Conservation (phyloP, 495 filamentous ascomycete genomes). For the Mytilinidion resinicola region DNA sequence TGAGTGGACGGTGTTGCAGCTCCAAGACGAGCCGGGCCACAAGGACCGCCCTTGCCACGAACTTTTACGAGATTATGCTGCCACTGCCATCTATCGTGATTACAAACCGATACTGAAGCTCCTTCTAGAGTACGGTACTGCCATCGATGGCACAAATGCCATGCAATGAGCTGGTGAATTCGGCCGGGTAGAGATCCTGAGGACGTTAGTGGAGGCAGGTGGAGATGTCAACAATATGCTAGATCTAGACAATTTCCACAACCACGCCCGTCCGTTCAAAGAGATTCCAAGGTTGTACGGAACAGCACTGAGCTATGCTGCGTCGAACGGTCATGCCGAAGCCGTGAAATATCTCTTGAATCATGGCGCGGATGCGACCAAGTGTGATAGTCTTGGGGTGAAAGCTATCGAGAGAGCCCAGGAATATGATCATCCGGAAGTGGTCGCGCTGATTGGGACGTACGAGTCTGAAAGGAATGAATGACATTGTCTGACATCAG, state of each 20-base stretch:
- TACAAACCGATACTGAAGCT: neutral
- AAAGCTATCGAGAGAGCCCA: neutral
- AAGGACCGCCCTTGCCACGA: no score
- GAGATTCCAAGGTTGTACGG: neutral
- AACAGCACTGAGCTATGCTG: neutral
- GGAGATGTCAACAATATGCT: neutral
- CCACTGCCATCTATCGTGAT: no score
- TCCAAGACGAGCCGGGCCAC: neutral
- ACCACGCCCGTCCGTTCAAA: neutral
- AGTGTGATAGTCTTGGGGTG: neutral
- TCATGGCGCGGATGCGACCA: neutral
- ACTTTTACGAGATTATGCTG: no score
- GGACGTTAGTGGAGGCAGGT: neutral
- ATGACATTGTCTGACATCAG: no score
- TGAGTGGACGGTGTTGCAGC: neutral
- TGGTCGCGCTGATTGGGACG: neutral
- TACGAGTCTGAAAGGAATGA: neutral
- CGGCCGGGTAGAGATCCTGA: neutral
- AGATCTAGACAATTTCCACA: neutral
- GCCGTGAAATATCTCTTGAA: neutral
- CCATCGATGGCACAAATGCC: neutral
- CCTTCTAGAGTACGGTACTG: neutral
- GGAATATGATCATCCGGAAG: neutral
- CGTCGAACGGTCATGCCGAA: neutral
- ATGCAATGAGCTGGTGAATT: neutral